Percentiles rank a stretch among this genome's conserved stretches.
These are phyloP conservation scores for Aphanocladium album DNA, from an alignment of 2,329 filamentous ascomycete genomes.

Conservation along the genomic window DNA sequence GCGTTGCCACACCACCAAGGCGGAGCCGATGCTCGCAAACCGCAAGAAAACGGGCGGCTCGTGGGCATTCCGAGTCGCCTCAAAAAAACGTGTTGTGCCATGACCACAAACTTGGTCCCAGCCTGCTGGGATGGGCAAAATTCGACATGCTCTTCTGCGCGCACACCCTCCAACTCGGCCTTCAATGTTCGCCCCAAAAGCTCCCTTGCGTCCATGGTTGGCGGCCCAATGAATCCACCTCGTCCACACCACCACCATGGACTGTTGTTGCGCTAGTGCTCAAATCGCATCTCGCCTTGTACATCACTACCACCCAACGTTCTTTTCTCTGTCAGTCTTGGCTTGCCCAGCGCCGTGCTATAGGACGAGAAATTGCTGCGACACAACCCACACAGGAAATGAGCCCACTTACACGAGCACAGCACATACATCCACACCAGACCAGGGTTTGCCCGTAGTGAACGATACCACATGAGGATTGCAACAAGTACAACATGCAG, in stretches of 20 bases:
- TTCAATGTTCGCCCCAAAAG: neutral
- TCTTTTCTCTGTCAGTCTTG: neutral
- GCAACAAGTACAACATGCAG: neutral
- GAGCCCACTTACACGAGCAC: conserved; percentile 2
- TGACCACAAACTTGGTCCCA: neutral
- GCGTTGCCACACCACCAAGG: neutral
- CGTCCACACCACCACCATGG: conserved; percentile 8
- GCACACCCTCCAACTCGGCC: neutral
- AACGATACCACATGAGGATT: neutral
- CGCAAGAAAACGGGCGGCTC: neutral
- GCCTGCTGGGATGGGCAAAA: neutral
- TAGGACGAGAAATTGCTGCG: neutral
- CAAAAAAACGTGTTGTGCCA: neutral
- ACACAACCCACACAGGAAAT: neutral
- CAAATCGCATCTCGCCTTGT: conserved; percentile 1
- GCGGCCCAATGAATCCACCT: conserved; percentile 1
- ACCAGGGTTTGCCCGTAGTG: neutral
- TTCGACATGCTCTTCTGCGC: neutral
- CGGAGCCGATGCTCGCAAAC: neutral
- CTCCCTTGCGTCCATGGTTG: neutral
- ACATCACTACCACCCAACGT: neutral
- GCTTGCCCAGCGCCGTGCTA: neutral
- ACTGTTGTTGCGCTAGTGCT: neutral
- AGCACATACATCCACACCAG: neutral
- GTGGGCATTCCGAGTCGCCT: neutral